phyloP scores from a whole-genome alignment of 345 rosid species.

The Firmiana major region DNA sequence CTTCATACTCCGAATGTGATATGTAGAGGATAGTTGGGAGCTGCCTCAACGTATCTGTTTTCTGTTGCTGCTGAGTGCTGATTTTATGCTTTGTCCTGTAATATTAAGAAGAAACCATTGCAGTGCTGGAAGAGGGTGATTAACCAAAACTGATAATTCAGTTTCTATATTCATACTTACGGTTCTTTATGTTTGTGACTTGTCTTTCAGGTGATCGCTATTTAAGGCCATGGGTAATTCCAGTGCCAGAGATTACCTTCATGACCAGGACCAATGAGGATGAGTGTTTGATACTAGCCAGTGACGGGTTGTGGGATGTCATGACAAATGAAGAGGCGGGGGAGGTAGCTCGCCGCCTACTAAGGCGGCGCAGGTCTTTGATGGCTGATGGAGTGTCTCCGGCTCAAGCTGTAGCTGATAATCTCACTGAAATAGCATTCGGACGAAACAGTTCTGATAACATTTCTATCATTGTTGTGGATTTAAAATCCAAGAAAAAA shows the following conservation, averaged over 20 bases:
- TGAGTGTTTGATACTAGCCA: constrained; percentile 60
- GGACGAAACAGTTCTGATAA: constrained; percentile 53
- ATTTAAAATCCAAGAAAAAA: constrained; percentile 42
- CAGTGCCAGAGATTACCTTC: constrained; percentile 56
- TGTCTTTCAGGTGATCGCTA: constrained; percentile 51
- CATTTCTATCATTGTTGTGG: constrained; percentile 57
- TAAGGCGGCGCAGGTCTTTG: constrained; percentile 39
- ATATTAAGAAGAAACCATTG: too few species aligned
- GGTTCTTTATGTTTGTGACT: background rate
- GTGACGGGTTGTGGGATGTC: constrained; percentile 74
- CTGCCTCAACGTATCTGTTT: too few species aligned
- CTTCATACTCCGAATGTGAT: background rate
- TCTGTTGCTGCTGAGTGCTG: background rate
- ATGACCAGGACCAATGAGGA: constrained; percentile 49
- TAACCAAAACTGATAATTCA: too few species aligned
- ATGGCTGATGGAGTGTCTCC: constrained; percentile 26
- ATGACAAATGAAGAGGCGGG: constrained; percentile 60
- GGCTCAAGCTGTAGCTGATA: constrained; percentile 48
- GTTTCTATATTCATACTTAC: background rate
- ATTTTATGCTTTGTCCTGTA: too few species aligned
- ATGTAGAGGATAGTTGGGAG: too few species aligned
- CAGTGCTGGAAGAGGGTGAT: too few species aligned
- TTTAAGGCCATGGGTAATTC: constrained; percentile 60
- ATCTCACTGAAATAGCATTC: constrained; percentile 50
- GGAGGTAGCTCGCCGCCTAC: constrained; percentile 42